phyloP scores from a whole-genome alignment of 306 rosid genomes.

The Inga oerstediana region DNA sequence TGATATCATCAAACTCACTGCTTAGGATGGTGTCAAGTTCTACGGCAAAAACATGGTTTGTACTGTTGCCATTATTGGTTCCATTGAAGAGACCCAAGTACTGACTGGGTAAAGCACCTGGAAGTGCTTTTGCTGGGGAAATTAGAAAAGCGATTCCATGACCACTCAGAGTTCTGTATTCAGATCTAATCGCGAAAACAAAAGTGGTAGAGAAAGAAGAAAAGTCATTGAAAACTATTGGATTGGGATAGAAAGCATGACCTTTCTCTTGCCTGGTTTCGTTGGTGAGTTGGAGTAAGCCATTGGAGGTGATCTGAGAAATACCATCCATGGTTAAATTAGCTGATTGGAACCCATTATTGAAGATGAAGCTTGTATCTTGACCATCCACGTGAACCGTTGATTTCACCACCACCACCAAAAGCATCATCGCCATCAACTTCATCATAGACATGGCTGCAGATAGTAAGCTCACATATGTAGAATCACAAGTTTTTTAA shows the following conservation, averaged over 20 bases:
- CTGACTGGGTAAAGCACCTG: not conserved
- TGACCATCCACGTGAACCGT: not conserved
- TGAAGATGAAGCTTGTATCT: conserved; percentile 24
- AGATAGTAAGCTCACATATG: not conserved
- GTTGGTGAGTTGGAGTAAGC: conserved; percentile 64
- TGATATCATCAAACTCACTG: not conserved
- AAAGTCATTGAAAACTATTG: not conserved
- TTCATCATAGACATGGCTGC: not conserved
- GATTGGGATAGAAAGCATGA: conserved; percentile 32
- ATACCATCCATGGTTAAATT: conserved; percentile 42
- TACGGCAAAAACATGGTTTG: not conserved
- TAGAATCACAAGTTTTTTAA: not conserved
- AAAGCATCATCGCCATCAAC: not conserved
- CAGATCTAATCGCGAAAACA: not conserved
- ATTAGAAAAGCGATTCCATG: not conserved
- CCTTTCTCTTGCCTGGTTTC: conserved; percentile 44
- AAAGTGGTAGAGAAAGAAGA: not conserved
- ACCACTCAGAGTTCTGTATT: not conserved
- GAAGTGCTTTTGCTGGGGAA: not conserved
- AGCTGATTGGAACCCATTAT: not conserved
- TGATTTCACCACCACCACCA: not conserved
- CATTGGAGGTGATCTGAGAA: conserved; percentile 47
- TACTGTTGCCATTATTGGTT: not conserved
- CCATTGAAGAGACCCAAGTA: not conserved
- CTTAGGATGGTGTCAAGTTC: not conserved